Conservation (phyloP, 2,329 filamentous ascomycete species). For the Lojkania enalia region DNA sequence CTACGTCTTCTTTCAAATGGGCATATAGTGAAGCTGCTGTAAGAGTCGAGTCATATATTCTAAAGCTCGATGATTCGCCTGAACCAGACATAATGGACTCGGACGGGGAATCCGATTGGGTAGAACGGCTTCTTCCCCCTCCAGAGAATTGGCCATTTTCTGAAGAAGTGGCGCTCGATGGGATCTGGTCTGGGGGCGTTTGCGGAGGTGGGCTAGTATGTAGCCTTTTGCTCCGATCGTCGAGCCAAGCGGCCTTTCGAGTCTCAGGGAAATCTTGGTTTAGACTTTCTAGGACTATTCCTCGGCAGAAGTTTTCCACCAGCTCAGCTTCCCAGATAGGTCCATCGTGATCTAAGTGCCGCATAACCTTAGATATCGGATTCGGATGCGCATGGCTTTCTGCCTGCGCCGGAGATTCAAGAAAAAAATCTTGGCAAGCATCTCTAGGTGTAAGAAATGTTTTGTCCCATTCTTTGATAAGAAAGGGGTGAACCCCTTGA, state of each 20-base stretch:
- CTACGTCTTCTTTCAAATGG: background rate
- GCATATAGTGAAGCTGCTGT: background rate
- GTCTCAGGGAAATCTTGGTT: background rate
- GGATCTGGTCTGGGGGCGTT: background rate
- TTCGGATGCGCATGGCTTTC: too few relatives aligned
- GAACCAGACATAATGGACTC: too few relatives aligned
- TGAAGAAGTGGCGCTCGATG: too few relatives aligned
- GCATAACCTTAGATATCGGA: background rate
- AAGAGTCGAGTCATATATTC: background rate
- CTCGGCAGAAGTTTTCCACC: background rate
- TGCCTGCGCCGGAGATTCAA: too few relatives aligned
- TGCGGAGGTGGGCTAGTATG: background rate
- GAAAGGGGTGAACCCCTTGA: too few relatives aligned
- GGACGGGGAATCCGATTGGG: too few relatives aligned
- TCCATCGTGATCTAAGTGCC: background rate
- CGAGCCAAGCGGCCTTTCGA: background rate
- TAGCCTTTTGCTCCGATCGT: background rate
- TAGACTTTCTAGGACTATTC: background rate
- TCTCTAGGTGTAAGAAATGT: too few relatives aligned
- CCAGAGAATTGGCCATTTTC: background rate
- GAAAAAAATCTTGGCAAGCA: too few relatives aligned
- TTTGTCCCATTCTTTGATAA: too few relatives aligned
- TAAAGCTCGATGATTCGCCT: background rate
- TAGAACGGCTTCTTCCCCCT: too few relatives aligned
- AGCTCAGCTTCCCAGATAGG: background rate